These are phyloP conservation scores for Hemileia vastatrix DNA, from an alignment of 1,284 basidiomycete species.

Conservation along the genomic window DNA sequence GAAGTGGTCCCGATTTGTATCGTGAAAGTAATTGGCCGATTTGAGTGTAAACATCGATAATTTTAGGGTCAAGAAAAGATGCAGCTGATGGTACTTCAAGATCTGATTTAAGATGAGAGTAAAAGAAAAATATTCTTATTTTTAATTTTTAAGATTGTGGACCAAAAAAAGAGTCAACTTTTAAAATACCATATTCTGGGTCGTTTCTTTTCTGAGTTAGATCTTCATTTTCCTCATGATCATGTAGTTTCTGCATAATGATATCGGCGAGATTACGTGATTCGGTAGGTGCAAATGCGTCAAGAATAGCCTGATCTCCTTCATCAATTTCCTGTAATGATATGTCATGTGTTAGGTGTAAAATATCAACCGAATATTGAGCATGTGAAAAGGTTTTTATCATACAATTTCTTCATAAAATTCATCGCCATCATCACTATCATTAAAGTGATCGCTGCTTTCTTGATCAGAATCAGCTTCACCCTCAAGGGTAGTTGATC, in stretches of 20 bases:
- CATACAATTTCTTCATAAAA: not conserved
- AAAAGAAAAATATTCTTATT: no score
- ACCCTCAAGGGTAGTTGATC: no score
- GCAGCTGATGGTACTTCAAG: conserved; percentile 64
- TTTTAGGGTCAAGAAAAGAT: conserved; percentile 89
- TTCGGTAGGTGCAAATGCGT: conserved; percentile 61
- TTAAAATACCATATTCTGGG: conserved; percentile 50
- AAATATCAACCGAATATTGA: not conserved
- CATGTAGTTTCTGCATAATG: conserved; percentile 81
- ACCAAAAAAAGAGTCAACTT: not conserved
- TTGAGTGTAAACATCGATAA: conserved; percentile 90
- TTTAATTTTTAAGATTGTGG: conserved; percentile 7
- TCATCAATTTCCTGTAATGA: conserved; percentile 70
- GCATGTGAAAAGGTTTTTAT: not conserved
- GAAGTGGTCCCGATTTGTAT: conserved; percentile 90
- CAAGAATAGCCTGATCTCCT: conserved; percentile 70
- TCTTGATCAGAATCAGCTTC: conserved; percentile 5
- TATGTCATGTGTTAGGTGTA: not conserved
- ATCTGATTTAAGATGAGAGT: conserved; percentile 9
- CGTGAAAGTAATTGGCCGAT: conserved; percentile 74
- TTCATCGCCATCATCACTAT: conserved; percentile 9
- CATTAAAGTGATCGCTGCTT: not conserved
- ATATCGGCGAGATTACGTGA: conserved; percentile 84
- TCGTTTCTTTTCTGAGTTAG: conserved; percentile 2
- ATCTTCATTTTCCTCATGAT: conserved; percentile 50